Evolutionary conservation across 805 yeast genomes (phyloP).

Genomic region (Ogataea nakhonphanomensis): DNA sequence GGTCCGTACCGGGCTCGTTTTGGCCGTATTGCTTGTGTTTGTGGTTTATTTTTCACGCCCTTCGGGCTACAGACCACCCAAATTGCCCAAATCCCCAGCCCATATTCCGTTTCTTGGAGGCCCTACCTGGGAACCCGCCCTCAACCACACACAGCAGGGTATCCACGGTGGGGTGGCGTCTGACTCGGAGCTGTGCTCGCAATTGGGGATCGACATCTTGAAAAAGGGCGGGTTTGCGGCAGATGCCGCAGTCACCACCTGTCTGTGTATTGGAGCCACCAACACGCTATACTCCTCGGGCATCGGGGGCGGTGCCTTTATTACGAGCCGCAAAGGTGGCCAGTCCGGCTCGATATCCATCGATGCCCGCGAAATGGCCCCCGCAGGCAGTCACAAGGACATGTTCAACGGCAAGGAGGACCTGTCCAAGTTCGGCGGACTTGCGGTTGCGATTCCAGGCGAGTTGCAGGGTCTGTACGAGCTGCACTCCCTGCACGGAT

Average conservation of each 20-base stretch:
- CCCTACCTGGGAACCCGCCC: constrained; percentile 44
- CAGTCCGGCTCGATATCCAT: constrained; percentile 54
- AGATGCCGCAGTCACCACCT: constrained; percentile 87
- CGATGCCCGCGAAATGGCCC: constrained; percentile 91
- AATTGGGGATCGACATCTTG: constrained; percentile 56
- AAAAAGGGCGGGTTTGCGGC: constrained; percentile 75
- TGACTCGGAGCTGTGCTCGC: constrained; percentile 62
- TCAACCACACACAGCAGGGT: constrained; percentile 38
- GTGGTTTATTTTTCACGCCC: background rate
- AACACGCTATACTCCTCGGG: constrained; percentile 85
- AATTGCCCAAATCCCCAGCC: constrained; percentile 23
- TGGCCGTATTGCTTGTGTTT: background rate
- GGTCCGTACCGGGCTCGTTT: background rate
- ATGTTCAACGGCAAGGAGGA: constrained; percentile 55
- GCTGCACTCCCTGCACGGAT: constrained; percentile 57
- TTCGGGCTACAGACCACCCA: background rate
- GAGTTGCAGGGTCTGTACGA: constrained; percentile 80
- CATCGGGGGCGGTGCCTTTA: constrained; percentile 93
- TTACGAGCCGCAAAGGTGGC: constrained; percentile 41
- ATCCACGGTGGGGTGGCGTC: constrained; percentile 60
- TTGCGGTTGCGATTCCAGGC: constrained; percentile 90
- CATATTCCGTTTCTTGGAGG: constrained; percentile 29
- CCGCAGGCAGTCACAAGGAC: constrained; percentile 52
- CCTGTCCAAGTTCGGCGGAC: constrained; percentile 70
- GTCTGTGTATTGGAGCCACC: constrained; percentile 81